Percentiles rank a stretch among this genome's conserved stretches.
Conservation (phyloP, 1,284 basidiomycete species). For the Leccinum solheimii region DNA sequence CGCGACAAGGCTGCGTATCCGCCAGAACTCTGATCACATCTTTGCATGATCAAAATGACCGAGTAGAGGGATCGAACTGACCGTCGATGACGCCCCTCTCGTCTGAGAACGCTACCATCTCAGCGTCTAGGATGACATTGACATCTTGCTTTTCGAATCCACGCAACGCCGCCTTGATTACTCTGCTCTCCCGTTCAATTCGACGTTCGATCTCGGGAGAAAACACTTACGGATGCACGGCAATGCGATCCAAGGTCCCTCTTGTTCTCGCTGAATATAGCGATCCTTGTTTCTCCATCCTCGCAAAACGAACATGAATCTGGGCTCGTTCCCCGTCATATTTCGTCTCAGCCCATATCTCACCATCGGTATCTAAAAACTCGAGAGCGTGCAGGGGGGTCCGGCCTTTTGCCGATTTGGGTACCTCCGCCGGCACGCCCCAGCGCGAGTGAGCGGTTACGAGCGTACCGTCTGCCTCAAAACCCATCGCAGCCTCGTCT, state of each 20-base stretch:
- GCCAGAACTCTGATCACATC: constrained; percentile 62
- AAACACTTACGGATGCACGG: constrained; percentile 58
- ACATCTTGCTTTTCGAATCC: constrained; percentile 37
- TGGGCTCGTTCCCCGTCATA: constrained; percentile 91
- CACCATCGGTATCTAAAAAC: constrained; percentile 43
- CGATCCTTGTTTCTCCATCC: constrained; percentile 49
- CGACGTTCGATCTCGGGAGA: not conserved
- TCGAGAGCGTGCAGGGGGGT: constrained; percentile 43
- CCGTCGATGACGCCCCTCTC: constrained; percentile 55
- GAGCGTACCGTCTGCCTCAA: constrained; percentile 40
- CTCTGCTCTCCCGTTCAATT: not conserved
- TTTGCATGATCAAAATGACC: constrained; percentile 4
- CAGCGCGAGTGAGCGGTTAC: constrained; percentile 30
- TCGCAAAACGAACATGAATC: constrained; percentile 66
- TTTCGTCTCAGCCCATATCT: constrained; percentile 84
- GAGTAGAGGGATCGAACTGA: constrained; percentile 30
- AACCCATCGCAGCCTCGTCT: constrained; percentile 55
- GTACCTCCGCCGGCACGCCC: constrained; percentile 45
- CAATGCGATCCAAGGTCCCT: constrained; percentile 61
- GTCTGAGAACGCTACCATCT: constrained; percentile 78
- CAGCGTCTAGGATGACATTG: constrained; percentile 75
- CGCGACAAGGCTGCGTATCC: constrained; percentile 58
- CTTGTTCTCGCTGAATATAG: constrained; percentile 83
- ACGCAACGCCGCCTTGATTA: constrained; percentile 39
- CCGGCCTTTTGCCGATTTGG: no score